Evolutionary conservation across 306 rosid species (phyloP).

Genomic region (Casuarina equisetifolia): DNA sequence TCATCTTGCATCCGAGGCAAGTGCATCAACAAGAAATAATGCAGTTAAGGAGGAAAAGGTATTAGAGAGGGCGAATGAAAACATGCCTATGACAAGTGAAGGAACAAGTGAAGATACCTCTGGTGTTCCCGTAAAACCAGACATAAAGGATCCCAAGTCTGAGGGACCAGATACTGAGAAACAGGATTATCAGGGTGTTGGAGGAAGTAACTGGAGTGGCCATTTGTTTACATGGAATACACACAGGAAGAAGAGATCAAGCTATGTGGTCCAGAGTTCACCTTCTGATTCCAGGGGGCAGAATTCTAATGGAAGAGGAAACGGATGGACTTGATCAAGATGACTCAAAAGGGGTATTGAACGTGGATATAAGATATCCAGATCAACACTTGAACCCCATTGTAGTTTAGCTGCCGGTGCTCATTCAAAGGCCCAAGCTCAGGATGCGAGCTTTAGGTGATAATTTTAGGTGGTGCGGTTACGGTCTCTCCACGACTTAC

Average conservation of each 20-base stretch:
- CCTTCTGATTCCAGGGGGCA: conserved; percentile 66
- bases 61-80: conserved; percentile 38
- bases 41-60: conserved; percentile 48
- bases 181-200: conserved; percentile 44
- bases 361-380: neutral
- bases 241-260: conserved; percentile 84
- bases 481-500: conserved; percentile 28
- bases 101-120: conserved; percentile 62
- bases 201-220: conserved; percentile 54
- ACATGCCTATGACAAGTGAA: conserved; percentile 40
- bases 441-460: conserved; percentile 2
- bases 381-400: neutral
- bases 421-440: neutral
- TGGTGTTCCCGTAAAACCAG: conserved; percentile 43
- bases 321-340: conserved; percentile 56
- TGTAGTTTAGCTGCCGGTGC: conserved; percentile 13
- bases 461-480: conserved; percentile 9
- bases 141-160: conserved; percentile 57
- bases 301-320: conserved; percentile 67
- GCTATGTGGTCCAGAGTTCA: conserved; percentile 54
- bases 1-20: conserved; percentile 44
- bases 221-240: conserved; percentile 78
- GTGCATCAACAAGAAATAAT: conserved; percentile 40
- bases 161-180: conserved; percentile 50
- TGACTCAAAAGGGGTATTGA: neutral